These are phyloP conservation scores for Aspergillus pseudotamarii DNA, from an alignment of 2,329 filamentous ascomycete genomes.

Conservation along the genomic window DNA sequence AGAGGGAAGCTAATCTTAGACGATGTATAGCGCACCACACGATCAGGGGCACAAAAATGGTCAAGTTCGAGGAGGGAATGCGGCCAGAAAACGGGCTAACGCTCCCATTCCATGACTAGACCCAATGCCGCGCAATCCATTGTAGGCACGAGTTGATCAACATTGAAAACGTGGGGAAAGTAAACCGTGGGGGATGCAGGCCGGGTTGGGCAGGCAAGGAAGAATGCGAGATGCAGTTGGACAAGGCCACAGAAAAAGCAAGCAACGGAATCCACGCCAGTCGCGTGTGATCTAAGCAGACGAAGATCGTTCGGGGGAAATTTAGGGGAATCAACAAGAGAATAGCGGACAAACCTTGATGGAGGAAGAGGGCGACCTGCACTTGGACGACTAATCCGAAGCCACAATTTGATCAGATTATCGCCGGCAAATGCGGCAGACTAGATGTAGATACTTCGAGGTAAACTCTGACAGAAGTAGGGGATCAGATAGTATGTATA, in stretches of 20 bases:
- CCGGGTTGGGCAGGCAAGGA: conserved; percentile 4
- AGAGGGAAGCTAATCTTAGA: background rate
- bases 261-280: background rate
- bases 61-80: conserved; percentile 6
- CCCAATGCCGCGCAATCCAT: conserved; percentile 13
- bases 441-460: background rate
- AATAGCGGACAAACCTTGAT: background rate
- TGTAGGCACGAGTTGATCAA: conserved; percentile 10
- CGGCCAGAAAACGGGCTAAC: conserved; percentile 7
- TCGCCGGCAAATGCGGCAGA: background rate
- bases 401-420: background rate
- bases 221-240: conserved; percentile 1
- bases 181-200: conserved; percentile 13
- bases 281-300: background rate
- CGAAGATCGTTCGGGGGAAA: background rate
- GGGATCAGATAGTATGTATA: background rate
- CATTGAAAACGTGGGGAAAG: conserved; percentile 18
- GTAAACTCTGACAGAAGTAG: background rate
- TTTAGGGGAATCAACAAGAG: background rate
- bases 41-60: conserved; percentile 15
- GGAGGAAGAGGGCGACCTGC: background rate
- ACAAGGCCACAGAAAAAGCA: background rate
- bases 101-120: conserved; percentile 8
- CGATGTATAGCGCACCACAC: background rate
- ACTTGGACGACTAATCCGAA: background rate